phyloP scores from a whole-genome alignment of 192 early-diverging fungal species.

The Fimicolochytrium jonesii region DNA sequence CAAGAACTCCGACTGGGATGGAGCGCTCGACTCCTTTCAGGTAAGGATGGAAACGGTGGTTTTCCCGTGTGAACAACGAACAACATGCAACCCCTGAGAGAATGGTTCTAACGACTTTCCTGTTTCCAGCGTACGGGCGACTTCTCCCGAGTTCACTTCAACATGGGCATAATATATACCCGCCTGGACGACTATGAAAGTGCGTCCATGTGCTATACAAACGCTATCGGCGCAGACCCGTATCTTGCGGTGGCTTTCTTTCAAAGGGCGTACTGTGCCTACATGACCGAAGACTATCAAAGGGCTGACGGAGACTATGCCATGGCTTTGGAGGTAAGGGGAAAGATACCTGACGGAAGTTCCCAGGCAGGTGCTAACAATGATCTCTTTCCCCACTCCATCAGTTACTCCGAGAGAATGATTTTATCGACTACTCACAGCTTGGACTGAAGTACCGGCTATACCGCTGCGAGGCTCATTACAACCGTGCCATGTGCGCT shows the following conservation, averaged over 20 bases:
- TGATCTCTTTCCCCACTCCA: neutral
- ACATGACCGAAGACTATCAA: constrained; percentile 64
- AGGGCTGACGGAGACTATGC: constrained; percentile 78
- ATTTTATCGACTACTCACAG: constrained; percentile 93
- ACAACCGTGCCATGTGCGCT: constrained; percentile 82
- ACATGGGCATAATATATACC: constrained; percentile 80
- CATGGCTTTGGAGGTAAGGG: constrained; percentile 50
- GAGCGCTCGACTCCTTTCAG: constrained; percentile 26
- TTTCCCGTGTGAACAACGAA: too few species aligned
- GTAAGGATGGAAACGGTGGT: too few species aligned
- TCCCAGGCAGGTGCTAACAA: neutral
- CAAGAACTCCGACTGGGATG: constrained; percentile 13
- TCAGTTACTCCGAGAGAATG: constrained; percentile 60
- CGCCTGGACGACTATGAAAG: constrained; percentile 66
- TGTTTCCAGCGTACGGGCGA: constrained; percentile 75
- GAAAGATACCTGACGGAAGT: constrained; percentile 35
- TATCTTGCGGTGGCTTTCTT: constrained; percentile 94
- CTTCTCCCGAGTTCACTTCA: constrained; percentile 88
- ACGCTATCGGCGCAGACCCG: constrained; percentile 73
- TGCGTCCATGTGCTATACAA: constrained; percentile 52
- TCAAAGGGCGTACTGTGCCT: constrained; percentile 81
- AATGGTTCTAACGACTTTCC: too few species aligned
- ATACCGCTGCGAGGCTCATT: constrained; percentile 84
- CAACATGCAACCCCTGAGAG: too few species aligned
- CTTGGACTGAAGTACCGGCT: constrained; percentile 88